Conservation (phyloP, 1,139 yeast genomes). For the Zhuliangozyma blackwelliae region DNA sequence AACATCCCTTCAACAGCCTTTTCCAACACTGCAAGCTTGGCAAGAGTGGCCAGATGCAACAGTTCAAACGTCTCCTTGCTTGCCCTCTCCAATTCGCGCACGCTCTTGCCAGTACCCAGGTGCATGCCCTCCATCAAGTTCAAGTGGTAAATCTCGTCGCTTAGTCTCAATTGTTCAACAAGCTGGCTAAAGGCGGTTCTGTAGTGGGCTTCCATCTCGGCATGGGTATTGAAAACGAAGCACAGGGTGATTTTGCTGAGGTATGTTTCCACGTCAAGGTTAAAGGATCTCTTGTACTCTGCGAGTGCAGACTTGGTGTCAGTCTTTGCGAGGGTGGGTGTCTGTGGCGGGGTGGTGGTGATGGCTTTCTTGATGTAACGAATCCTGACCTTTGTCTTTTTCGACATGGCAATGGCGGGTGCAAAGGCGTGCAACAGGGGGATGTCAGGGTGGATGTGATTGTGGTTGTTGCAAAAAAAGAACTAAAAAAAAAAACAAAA, state of each 20-base stretch:
- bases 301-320: background rate
- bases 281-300: background rate
- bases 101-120: background rate
- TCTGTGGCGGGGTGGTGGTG: background rate
- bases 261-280: background rate
- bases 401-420: too few relatives aligned
- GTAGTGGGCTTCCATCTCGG: too few relatives aligned
- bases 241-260: background rate
- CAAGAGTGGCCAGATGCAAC: background rate
- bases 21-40: background rate
- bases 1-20: background rate
- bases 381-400: too few relatives aligned
- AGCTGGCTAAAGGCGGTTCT: background rate
- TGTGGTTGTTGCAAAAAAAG: too few relatives aligned
- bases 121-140: background rate
- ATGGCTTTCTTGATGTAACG: too few relatives aligned
- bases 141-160: slow-evolving; percentile 1
- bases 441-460: too few relatives aligned
- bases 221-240: too few relatives aligned
- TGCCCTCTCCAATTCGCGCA: background rate
- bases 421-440: too few relatives aligned
- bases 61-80: too few relatives aligned
- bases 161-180: background rate
- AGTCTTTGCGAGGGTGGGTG: background rate
- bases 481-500: background rate